Evolutionary conservation across 495 filamentous ascomycete species (phyloP), one percentile per base, ranked within the genome.

Genomic region (Geoglossum glabrum): DNA sequence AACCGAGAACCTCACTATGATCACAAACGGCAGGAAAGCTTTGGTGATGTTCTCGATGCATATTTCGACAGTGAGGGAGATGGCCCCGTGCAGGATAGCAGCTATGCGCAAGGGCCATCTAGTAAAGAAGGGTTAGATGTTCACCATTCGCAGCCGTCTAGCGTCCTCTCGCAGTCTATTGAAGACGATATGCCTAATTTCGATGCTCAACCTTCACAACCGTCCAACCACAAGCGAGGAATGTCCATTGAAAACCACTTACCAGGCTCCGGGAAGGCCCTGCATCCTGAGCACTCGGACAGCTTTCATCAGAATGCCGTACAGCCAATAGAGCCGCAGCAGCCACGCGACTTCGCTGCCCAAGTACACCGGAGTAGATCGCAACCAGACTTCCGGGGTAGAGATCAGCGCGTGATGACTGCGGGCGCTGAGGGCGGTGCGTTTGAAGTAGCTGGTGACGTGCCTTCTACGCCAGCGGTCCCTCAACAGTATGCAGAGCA

Each of bases 161-260:
- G 10, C 17, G 36, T 15, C 3, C 4, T 2, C 17, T 43, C 28
- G 2, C 17, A 57, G 9, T 25, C n/a, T n/a, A 26, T 34, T 19
- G 76, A 69, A 36, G 70, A 71, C 28, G 84, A 88, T 13, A 81
- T 82, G 70, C 85, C 85, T 2, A 79, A 88, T 64, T 90, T 90
- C 59, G 84, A 90, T 70, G 76, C 78, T 1, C 73, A 81, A 30
- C 76, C 79, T 2, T 58, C 70, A 1, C 55, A 71, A 27, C 65
- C 63, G 19, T 59, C 30, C 11, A 61, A 34, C 17, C 68, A 70
- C 55, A 59, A 59, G 30, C 61, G 63, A 21, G 69, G 66, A 47
- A 56, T 69, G 58, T 55, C 72, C 51, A 69, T 77, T 57, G 76
- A 82, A 59, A 71, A 76, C 60, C 71, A 79, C 70, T 60, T 77